Evolutionary conservation across 371 early-diverging fungal species (phyloP).

Genomic region (Zancudomyces culisetae): DNA sequence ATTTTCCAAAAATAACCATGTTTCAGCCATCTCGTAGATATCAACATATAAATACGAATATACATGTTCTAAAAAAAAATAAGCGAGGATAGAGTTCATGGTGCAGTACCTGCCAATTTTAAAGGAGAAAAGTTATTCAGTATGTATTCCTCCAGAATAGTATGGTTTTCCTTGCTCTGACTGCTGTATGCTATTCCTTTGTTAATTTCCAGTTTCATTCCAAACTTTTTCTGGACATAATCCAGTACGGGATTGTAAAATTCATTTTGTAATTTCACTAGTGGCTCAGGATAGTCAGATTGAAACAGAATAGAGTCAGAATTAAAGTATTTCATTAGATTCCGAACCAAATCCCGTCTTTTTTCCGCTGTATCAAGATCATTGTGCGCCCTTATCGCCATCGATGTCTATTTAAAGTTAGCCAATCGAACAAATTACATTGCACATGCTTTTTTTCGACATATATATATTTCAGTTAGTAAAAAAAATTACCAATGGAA

Average conservation of each 20-base stretch:
- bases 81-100: constrained; percentile 4
- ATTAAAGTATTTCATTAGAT: constrained; percentile 57
- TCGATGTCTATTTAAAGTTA: constrained; percentile 51
- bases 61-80: no score
- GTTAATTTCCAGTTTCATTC: constrained; percentile 50
- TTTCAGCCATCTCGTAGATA: constrained; percentile 4
- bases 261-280: constrained; percentile 55
- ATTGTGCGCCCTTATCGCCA: constrained; percentile 66
- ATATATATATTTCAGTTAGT: neutral
- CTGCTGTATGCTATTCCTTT: constrained; percentile 42
- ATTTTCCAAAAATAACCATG: neutral
- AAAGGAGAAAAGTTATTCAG: constrained; percentile 39
- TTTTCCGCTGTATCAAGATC: constrained; percentile 31
- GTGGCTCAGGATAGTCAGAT: constrained; percentile 50
- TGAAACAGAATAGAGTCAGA: constrained; percentile 79
- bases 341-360: constrained; percentile 46
- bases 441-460: neutral
- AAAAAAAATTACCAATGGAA: constrained; percentile 37
- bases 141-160: constrained; percentile 29
- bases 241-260: constrained; percentile 68
- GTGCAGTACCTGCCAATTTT: constrained; percentile 32
- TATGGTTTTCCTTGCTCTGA: constrained; percentile 41
- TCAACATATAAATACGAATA: neutral
- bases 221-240: constrained; percentile 47
- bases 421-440: neutral